These are phyloP conservation scores for Aspergillus pseudoglaucus DNA, from an alignment of 2,329 filamentous ascomycete genomes.

Conservation along the genomic window DNA sequence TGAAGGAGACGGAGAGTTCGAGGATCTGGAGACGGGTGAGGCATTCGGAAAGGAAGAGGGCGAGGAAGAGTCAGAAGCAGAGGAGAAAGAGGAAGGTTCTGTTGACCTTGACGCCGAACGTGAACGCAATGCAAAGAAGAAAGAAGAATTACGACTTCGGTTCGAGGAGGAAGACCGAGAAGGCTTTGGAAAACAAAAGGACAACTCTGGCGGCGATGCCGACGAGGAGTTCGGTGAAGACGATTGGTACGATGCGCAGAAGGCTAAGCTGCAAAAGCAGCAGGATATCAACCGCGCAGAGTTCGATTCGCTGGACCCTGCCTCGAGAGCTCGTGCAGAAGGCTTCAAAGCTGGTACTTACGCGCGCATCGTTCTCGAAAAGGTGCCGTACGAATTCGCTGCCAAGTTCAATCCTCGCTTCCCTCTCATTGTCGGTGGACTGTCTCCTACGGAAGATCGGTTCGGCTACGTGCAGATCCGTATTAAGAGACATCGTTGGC, in stretches of 20 bases:
- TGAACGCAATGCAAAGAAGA: constrained; percentile 80
- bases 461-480: constrained; percentile 93
- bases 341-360: constrained; percentile 90
- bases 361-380: constrained; percentile 80
- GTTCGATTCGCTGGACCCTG: constrained; percentile 79
- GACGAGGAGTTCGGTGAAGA: constrained; percentile 83
- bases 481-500: constrained; percentile 97
- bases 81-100: constrained; percentile 33
- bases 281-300: constrained; percentile 94
- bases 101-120: constrained; percentile 76
- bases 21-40: constrained; percentile 77
- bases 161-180: constrained; percentile 99
- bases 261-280: constrained; percentile 90
- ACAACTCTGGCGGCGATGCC: constrained; percentile 66
- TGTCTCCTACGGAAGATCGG: constrained; percentile 86
- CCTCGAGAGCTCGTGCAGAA: constrained; percentile 75
- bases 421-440: constrained; percentile 83
- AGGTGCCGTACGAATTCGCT: constrained; percentile 86
- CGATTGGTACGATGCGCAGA: constrained; percentile 97
- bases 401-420: constrained; percentile 71
- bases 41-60: constrained; percentile 38
- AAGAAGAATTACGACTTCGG: constrained; percentile 87
- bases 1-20: constrained; percentile 74
- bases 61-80: constrained; percentile 46
- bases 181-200: constrained; percentile 78